Evolutionary conservation across 1,284 basidiomycete genomes (phyloP).

Genomic region (Flammula alnicola): DNA sequence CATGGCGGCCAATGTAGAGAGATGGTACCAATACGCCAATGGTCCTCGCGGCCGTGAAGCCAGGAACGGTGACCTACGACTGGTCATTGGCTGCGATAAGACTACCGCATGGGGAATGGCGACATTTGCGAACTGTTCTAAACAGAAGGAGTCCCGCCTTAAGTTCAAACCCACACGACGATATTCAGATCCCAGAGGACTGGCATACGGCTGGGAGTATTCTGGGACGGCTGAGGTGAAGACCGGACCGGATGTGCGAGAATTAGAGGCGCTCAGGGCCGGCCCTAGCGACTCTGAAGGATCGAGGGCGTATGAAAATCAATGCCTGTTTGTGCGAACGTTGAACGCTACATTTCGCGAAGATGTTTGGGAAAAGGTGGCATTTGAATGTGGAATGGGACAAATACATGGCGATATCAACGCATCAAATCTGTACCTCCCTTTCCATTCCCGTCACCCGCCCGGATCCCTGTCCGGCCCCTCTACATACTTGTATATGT

Average conservation of each 20-base stretch:
- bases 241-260: background rate
- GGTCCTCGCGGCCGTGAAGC: conserved; percentile 9
- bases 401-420: no score
- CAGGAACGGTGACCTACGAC: conserved; percentile 16
- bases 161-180: background rate
- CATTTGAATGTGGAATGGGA: no score
- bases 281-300: background rate
- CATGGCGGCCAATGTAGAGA: conserved; percentile 13
- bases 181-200: no score
- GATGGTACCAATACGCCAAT: conserved; percentile 22
- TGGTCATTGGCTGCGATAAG: conserved; percentile 23
- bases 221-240: background rate
- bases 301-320: background rate
- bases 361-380: no score
- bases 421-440: no score
- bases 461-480: no score
- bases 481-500: no score
- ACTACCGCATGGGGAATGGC: conserved; percentile 23
- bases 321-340: background rate
- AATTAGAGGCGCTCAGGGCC: background rate
- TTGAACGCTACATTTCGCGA: background rate
- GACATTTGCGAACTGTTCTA: conserved; percentile 5
- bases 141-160: background rate
- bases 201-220: background rate
- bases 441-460: no score